phyloP scores from a whole-genome alignment of 2,329 filamentous ascomycete genomes.

The Colletotrichum theobromicola region DNA sequence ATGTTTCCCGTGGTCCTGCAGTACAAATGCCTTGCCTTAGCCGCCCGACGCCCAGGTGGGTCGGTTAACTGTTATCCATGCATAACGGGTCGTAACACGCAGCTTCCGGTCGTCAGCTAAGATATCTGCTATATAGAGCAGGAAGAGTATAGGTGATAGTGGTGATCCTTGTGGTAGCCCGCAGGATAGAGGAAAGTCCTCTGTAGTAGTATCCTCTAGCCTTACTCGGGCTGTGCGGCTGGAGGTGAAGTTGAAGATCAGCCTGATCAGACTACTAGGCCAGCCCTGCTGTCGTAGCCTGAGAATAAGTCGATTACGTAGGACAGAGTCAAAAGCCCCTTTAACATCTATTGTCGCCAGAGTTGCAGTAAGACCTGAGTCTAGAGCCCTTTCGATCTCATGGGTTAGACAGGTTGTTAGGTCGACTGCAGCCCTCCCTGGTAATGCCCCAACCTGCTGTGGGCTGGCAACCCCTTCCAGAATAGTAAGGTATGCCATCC shows the following conservation, averaged over 20 bases:
- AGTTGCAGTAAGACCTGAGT: background rate
- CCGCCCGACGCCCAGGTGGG: too few relatives aligned
- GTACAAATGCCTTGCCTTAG: too few relatives aligned
- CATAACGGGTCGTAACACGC: too few relatives aligned
- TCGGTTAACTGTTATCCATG: too few relatives aligned
- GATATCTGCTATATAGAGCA: slow-evolving; percentile 2
- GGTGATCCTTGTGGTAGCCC: slow-evolving; percentile 10
- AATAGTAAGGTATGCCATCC: too few relatives aligned
- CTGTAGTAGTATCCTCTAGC: background rate
- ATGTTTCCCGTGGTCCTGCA: too few relatives aligned
- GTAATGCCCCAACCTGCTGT: too few relatives aligned
- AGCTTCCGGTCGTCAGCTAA: background rate
- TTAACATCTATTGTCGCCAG: background rate
- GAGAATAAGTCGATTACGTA: background rate
- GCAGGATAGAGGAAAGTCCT: background rate
- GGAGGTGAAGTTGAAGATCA: background rate
- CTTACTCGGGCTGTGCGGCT: background rate
- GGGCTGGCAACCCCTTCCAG: too few relatives aligned
- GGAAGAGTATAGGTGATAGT: slow-evolving; percentile 1
- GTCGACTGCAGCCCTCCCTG: too few relatives aligned
- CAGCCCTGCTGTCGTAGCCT: background rate
- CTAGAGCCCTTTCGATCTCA: background rate
- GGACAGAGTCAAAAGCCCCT: slow-evolving; percentile 12
- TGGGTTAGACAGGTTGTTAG: too few relatives aligned
- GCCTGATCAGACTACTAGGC: background rate